Evolutionary conservation across 345 rosid species (phyloP), one percentile per base, ranked within the genome.

Genomic region (Zanthoxylum bungeanum): DNA sequence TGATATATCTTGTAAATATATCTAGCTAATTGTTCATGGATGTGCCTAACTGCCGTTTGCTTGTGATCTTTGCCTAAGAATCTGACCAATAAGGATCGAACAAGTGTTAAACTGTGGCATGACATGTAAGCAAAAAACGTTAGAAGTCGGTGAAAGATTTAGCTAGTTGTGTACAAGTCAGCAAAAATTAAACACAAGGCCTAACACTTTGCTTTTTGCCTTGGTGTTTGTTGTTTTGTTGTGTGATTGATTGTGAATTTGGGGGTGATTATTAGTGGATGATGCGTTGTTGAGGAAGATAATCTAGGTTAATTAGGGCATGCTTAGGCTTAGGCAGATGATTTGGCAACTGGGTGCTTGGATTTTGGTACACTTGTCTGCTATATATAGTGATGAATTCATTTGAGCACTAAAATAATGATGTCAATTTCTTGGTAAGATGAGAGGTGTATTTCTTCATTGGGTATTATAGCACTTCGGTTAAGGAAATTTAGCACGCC

Each of bases 31-130:
- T 56, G 36, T n/a, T 14, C 19, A 46, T 11, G 25, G 30, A 27
- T 60, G 81, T 78, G 90, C 95, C 95, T 79, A 84, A 86, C 89
- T 77, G 72, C 84, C 88, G 84, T 84, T 58, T 70, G 79, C 86
- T 76, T 71, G 66, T 82, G 89, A 78, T 65, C 69, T 79, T 81
- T 84, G 86, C 82, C 88, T 60, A 74, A 0, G 6, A 63, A 64
- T 64, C 51, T 75, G 39, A 68, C 83, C 70, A 76, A 60, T 75
- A 27, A 46, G 3, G 0, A 31, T 25, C 9, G 12, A 63, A 17
- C 74, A 69, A 59, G 52, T 62, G 64, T 33, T 62, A 34, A 53
- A 21, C 8, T 12, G 7, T 24, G 53, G 22, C 30, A 24, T 21
- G 44, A 60, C 78, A 71, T 33, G 9, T 74, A 34, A 37, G 47